A percentile compares a stretch with the other conserved stretches of the same genome.
phyloP scores from a whole-genome alignment of 495 filamentous ascomycete genomes.

The Aspergillus bertholletiae region DNA sequence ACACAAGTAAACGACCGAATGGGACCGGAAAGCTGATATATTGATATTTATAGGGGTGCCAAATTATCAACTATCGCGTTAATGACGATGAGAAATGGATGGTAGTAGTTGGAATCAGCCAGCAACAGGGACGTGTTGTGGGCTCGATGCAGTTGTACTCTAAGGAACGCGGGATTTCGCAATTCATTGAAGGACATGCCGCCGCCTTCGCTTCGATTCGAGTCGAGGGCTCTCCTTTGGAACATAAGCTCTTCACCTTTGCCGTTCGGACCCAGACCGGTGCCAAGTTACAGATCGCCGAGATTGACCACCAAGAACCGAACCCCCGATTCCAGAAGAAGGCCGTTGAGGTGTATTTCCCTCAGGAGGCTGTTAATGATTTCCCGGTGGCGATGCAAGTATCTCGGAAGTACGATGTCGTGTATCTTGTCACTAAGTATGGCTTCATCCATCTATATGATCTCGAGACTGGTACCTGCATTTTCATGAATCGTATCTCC shows the following conservation, averaged over 20 bases:
- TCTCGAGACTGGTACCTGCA: conserved; percentile 91
- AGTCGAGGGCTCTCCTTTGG: conserved; percentile 80
- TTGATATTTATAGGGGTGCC: conserved; percentile 60
- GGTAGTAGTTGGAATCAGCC: conserved; percentile 93
- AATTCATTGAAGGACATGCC: conserved; percentile 96
- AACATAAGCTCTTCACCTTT: conserved; percentile 96
- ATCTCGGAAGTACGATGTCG: conserved; percentile 88
- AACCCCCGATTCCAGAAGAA: conserved; percentile 92
- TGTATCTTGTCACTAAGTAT: conserved; percentile 98
- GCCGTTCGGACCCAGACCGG: conserved; percentile 82
- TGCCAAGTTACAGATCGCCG: conserved; percentile 96
- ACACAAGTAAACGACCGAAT: background rate
- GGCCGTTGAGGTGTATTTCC: conserved; percentile 96
- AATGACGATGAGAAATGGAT: conserved; percentile 97
- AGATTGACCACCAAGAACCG: conserved; percentile 86
- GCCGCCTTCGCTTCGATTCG: conserved; percentile 89
- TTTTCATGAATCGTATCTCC: conserved; percentile 99
- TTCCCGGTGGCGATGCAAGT: conserved; percentile 99
- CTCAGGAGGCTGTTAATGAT: conserved; percentile 87
- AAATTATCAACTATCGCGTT: conserved; percentile 99
- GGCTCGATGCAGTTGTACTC: conserved; percentile 97
- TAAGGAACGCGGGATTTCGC: conserved; percentile 90
- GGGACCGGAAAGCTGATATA: conserved; percentile 11
- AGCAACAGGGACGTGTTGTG: conserved; percentile 87
- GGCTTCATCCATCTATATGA: conserved; percentile 99